Evolutionary conservation across 192 early-diverging fungal species (phyloP).

Genomic region (Entomortierella parvispora): DNA sequence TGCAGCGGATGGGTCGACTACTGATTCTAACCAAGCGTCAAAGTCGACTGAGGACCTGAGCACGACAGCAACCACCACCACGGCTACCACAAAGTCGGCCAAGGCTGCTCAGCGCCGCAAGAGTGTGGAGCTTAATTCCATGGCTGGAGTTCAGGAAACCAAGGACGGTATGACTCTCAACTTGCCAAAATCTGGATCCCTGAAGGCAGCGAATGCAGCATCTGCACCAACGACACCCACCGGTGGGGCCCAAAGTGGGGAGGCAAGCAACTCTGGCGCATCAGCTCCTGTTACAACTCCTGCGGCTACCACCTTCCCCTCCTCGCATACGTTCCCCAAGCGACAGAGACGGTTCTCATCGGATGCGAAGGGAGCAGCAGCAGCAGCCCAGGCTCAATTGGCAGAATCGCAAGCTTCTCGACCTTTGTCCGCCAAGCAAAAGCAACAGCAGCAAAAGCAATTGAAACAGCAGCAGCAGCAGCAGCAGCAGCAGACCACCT

Average conservation of each 20-base stretch:
- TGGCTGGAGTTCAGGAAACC: slow-evolving; percentile 13
- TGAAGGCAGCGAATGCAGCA: slow-evolving; percentile 1
- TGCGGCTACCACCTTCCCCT: slow-evolving; percentile 13
- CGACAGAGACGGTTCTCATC: slow-evolving; percentile 53
- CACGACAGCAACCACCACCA: neutral
- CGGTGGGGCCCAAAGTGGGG: slow-evolving; percentile 13
- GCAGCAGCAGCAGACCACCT: slow-evolving; percentile 6
- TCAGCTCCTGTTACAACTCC: neutral
- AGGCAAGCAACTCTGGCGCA: slow-evolving; percentile 2
- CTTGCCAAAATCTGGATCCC: slow-evolving; percentile 15
- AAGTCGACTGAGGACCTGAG: slow-evolving; percentile 28
- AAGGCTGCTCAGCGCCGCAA: slow-evolving; percentile 38
- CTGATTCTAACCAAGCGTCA: slow-evolving; percentile 4
- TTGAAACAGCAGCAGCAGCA: neutral
- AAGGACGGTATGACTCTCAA: slow-evolving; percentile 31
- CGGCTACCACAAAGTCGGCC: slow-evolving; percentile 9
- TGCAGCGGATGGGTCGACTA: slow-evolving; percentile 7
- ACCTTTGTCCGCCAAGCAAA: slow-evolving; percentile 37
- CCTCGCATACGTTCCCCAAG: slow-evolving; percentile 46
- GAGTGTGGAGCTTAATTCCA: slow-evolving; percentile 32
- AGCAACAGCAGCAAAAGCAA: slow-evolving; percentile 34
- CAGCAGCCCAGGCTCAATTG: slow-evolving; percentile 26
- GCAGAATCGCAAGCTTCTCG: slow-evolving; percentile 21
- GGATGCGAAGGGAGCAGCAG: slow-evolving; percentile 42
- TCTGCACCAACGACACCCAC: slow-evolving; percentile 42